phyloP scores from a whole-genome alignment of 169 alveolate genomes.

The Cryptosporidium bovis region DNA sequence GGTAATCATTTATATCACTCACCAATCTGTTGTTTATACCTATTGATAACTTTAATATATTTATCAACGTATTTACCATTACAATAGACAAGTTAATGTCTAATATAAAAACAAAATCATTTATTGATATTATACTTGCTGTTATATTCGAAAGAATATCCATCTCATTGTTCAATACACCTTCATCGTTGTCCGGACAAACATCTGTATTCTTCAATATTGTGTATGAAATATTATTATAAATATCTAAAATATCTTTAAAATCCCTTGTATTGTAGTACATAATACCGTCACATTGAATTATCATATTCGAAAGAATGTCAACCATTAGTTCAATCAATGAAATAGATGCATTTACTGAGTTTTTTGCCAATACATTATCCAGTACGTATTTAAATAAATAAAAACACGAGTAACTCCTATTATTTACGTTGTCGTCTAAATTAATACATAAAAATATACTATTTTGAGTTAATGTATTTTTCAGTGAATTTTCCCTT shows the following conservation, averaged over 20 bases:
- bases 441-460: background rate
- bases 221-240: background rate
- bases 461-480: background rate
- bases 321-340: conserved; percentile 18
- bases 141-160: conserved; percentile 14
- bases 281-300: background rate
- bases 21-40: background rate
- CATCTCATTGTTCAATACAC: background rate
- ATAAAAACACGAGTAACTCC: background rate
- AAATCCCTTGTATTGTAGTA: background rate
- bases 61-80: conserved; percentile 13
- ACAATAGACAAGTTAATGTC: conserved; percentile 5
- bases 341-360: background rate
- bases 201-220: background rate
- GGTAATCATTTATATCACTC: background rate
- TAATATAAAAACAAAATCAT: background rate
- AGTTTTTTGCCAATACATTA: background rate
- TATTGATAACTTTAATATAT: background rate
- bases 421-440: background rate
- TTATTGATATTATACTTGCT: background rate
- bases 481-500: conserved; percentile 11
- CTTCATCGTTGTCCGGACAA: background rate
- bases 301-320: background rate
- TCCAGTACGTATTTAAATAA: background rate
- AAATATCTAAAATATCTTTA: conserved; percentile 20